Evolutionary conservation across 148 eudicot species (phyloP), one percentile per base, ranked within the genome.

Genomic region (Polygonum maritimum): DNA sequence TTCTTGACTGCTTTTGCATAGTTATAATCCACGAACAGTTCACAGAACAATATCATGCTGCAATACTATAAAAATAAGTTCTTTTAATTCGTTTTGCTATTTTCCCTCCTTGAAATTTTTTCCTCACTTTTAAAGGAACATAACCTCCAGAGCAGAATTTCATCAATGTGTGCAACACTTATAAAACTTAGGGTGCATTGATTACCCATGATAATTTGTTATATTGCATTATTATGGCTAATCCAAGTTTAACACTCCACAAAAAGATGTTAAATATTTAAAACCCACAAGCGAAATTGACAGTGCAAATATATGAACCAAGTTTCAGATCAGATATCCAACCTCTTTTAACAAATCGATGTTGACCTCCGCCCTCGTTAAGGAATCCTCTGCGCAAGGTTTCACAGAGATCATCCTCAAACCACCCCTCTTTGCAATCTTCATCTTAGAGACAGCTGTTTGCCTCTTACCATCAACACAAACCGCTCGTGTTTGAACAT

Each of bases 271-370:
- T 57, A 5, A 57, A 3, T 5, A 6, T 26, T 62, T 31, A 13
- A 10, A 62, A 9, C 38, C 69, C 69, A 31, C 5, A 5, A 63
- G 7, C 2, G 15, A 60, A 22, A 60, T 22, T 60, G 67, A 21
- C 33, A 60, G 8, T 10, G 67, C 67, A 60, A 22, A 38, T 67
- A 6, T 21, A 67, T 16, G 71, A 67, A 35, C 7, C 71, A 67
- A 67, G 71, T 14, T 67, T 38, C 10, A 19, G 33, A 72, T 41
- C 41, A 74, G 78, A 75, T 21, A 35, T 71, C 77, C 73, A 80
- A 95, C 98, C 98, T 95, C 98, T 85, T 83, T 92, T 84, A 92
- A 76, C 51, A 95, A 89, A 79, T 90, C 98, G 63, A 92, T 84
- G 80, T 95, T 90, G 83, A 95, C 90, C 78, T 95, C 97, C 51